These are phyloP conservation scores for Suhomyces tanzawaensis DNA, from an alignment of 805 yeast species.

Conservation along the genomic window DNA sequence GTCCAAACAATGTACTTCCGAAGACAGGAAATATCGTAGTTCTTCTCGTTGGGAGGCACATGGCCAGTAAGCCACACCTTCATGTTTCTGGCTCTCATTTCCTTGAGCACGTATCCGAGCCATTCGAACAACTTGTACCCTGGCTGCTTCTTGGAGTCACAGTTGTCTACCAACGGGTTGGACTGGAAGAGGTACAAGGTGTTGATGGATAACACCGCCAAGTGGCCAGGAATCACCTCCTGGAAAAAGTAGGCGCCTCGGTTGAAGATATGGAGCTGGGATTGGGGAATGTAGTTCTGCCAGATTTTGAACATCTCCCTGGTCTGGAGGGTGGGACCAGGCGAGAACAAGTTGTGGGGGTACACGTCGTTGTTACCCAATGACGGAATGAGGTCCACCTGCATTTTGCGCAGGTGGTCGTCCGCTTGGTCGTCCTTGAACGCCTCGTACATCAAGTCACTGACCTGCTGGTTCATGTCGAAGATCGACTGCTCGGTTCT, in stretches of 20 bases:
- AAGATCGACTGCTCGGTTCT: slow-evolving; percentile 72
- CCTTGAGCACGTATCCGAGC: slow-evolving; percentile 73
- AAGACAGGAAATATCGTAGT: slow-evolving; percentile 69
- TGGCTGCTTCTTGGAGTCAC: slow-evolving; percentile 70
- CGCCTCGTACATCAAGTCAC: slow-evolving; percentile 48
- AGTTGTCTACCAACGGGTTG: slow-evolving; percentile 80
- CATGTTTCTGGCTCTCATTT: slow-evolving; percentile 67
- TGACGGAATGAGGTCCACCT: slow-evolving; percentile 58
- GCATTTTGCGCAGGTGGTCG: slow-evolving; percentile 45
- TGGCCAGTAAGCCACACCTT: slow-evolving; percentile 89
- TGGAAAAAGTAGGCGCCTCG: slow-evolving; percentile 71
- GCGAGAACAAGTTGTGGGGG: slow-evolving; percentile 81
- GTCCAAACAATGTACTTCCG: slow-evolving; percentile 78
- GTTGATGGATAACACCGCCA: slow-evolving; percentile 78
- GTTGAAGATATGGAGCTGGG: slow-evolving; percentile 71
- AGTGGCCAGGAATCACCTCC: slow-evolving; percentile 75
- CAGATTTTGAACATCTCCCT: slow-evolving; percentile 73
- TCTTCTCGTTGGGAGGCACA: slow-evolving; percentile 82
- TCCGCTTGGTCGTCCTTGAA: slow-evolving; percentile 39
- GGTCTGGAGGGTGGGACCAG: slow-evolving; percentile 88
- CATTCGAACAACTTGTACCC: slow-evolving; percentile 76
- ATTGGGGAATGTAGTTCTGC: slow-evolving; percentile 71
- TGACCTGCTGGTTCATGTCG: slow-evolving; percentile 60
- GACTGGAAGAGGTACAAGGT: slow-evolving; percentile 72
- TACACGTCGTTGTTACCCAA: slow-evolving; percentile 86